Base-by-base conservation (phyloP, 2,329 filamentous ascomycete species). In the Colletotrichum orchidophilum region DNA sequence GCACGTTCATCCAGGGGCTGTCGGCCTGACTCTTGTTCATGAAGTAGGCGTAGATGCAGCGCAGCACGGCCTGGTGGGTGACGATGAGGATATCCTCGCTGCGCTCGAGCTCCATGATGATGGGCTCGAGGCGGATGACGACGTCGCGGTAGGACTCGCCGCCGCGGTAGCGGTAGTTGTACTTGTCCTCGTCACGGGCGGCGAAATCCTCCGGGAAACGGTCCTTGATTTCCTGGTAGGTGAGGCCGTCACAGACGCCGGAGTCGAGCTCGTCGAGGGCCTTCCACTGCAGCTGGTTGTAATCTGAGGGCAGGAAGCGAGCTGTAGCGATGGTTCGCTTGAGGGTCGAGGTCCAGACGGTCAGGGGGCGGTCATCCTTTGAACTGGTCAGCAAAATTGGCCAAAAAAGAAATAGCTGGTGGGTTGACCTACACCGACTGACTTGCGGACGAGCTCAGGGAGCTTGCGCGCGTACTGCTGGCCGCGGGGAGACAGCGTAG, bases 11-110 rank as follows among this genome's bases (percentile, higher is more conserved):
- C 96, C 96, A 99, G 0, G 96, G 96, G 75, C 93, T 96, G 82
- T 94, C 90, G 76, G 95, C 91, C 82, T 98, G 96, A 65, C 94
- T 92, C 77, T 96, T 94, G 78, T 98, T 97, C 93, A 98, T 97
- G 81, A 98, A 99, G 82, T 99, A 99, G 33, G 96, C 94, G 79
- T 98, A 99, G 77, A 99, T 97, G 85, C 96, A 99, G 71, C 96
- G 91, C 73, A 99, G 87, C 39, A 99, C 96, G 15, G 96, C 96
- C 83, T 99, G 96, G 81, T 99, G 96, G 3, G 96, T 98, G 73
- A 99, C 95, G 76, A 99, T 98, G 72, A 99, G 90, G 75, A 99
- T 97, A 79, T 99, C 97, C 82, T 98, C 96, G 76, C 92, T 94
- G 73, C 96, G 91, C 82, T 99, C 96, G 63, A 99, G 87, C 81